phyloP scores from a whole-genome alignment of 768 basidiomycete species.

The Suillus alpinus region DNA sequence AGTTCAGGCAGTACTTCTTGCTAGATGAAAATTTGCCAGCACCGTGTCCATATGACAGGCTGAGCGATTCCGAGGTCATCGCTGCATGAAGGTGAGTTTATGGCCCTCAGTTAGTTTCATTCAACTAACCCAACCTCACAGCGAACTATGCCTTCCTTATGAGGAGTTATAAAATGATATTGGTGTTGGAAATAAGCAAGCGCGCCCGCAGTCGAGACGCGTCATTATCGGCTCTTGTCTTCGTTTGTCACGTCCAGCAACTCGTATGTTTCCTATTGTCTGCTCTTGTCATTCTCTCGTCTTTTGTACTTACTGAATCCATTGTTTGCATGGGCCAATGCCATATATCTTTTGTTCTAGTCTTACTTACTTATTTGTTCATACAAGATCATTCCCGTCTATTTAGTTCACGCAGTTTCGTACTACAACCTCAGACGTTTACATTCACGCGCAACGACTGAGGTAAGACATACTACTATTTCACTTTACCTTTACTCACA shows the following conservation, averaged over 20 bases:
- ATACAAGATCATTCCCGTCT: background rate
- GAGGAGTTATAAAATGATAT: background rate
- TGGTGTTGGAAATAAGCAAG: too few relatives aligned
- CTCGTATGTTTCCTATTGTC: background rate
- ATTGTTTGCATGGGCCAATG: background rate
- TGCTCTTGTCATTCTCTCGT: background rate
- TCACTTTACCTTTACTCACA: background rate
- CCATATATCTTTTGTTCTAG: background rate
- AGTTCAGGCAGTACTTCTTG: conserved; percentile 21
- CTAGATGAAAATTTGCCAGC: conserved; percentile 21
- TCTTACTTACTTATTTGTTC: background rate
- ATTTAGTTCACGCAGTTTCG: background rate
- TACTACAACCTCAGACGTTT: background rate
- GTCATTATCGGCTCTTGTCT: too few relatives aligned
- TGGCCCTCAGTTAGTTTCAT: background rate
- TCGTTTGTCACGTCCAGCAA: too few relatives aligned
- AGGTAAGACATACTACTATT: background rate
- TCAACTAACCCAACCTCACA: background rate
- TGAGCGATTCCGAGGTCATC: conserved; percentile 5
- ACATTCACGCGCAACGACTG: background rate
- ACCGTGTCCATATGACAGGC: conserved; percentile 14
- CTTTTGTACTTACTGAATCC: background rate
- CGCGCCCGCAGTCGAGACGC: too few relatives aligned
- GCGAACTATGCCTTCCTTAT: conserved; percentile 6
- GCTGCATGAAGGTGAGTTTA: conserved; percentile 3